Evolutionary conservation across 331 rosid species (phyloP).

Genomic region (Acacia pycnantha): DNA sequence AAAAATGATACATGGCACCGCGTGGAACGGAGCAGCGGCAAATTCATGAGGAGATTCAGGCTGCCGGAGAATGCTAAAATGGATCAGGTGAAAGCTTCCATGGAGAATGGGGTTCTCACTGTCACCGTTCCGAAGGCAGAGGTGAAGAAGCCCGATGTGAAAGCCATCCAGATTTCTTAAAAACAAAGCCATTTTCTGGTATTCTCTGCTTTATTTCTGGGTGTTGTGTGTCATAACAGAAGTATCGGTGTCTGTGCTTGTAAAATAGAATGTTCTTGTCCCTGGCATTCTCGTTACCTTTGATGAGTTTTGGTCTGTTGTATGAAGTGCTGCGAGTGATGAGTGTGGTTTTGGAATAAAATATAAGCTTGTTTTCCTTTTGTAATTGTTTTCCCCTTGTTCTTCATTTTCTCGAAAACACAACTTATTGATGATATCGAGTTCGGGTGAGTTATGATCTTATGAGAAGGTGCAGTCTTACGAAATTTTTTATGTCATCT

Average conservation of each 20-base stretch:
- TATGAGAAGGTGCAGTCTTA: too few relatives aligned
- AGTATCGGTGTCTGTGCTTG: too few relatives aligned
- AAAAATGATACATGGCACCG: not conserved
- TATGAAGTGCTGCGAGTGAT: too few relatives aligned
- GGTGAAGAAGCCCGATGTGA: not conserved
- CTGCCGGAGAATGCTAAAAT: slow-evolving; percentile 17
- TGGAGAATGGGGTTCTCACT: slow-evolving; percentile 29
- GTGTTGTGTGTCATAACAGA: too few relatives aligned
- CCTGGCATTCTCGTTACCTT: too few relatives aligned
- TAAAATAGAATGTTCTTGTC: too few relatives aligned
- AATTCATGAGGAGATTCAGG: slow-evolving; percentile 27
- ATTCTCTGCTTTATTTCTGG: not conserved
- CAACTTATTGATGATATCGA: too few relatives aligned
- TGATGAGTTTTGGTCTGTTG: too few relatives aligned
- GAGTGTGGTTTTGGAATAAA: not conserved
- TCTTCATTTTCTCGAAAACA: too few relatives aligned
- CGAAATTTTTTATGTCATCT: too few relatives aligned
- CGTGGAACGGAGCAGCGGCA: slow-evolving; percentile 14
- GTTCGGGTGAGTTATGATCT: not conserved
- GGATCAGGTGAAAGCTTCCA: slow-evolving; percentile 24
- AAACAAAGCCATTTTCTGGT: too few relatives aligned
- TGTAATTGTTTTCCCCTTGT: not conserved
- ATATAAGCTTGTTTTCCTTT: not conserved
- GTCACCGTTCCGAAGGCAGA: slow-evolving; percentile 21
- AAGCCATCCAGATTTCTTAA: not conserved